A percentile compares a stretch with the other conserved stretches of the same genome.
phyloP scores from a whole-genome alignment of 78 protist species.

The Chrysochromulina parva region DNA sequence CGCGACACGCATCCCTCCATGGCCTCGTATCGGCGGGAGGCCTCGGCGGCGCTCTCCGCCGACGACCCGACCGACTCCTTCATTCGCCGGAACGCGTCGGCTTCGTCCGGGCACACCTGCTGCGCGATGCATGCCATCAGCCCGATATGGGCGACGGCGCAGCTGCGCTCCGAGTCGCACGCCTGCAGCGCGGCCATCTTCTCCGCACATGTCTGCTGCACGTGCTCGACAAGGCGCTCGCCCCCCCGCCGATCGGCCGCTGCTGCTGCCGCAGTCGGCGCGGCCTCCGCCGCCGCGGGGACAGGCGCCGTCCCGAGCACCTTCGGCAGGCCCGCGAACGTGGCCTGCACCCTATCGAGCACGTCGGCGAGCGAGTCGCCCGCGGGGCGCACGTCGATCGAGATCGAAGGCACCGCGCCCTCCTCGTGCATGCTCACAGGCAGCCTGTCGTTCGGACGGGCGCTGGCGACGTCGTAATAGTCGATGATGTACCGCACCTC shows the following conservation, averaged over 20 bases:
- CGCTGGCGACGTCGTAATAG: slow-evolving; percentile 26
- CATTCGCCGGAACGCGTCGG: background rate
- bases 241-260: background rate
- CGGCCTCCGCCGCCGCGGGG: background rate
- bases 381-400: slow-evolving; percentile 4
- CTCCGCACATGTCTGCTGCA: background rate
- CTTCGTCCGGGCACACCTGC: background rate
- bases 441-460: background rate
- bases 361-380: background rate
- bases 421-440: no score
- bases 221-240: background rate
- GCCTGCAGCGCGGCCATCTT: background rate
- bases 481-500: slow-evolving; percentile 50
- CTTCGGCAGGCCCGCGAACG: background rate
- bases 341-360: background rate
- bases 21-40: no score
- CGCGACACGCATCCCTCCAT: no score
- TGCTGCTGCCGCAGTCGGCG: background rate
- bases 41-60: no score
- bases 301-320: background rate
- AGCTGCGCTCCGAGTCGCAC: background rate
- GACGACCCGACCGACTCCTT: no score
- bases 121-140: background rate
- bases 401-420: background rate
- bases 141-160: background rate